Percentiles rank a stretch among this genome's conserved stretches.
These are phyloP conservation scores for Angophora floribunda DNA, from an alignment of 345 rosid species.

Conservation along the genomic window DNA sequence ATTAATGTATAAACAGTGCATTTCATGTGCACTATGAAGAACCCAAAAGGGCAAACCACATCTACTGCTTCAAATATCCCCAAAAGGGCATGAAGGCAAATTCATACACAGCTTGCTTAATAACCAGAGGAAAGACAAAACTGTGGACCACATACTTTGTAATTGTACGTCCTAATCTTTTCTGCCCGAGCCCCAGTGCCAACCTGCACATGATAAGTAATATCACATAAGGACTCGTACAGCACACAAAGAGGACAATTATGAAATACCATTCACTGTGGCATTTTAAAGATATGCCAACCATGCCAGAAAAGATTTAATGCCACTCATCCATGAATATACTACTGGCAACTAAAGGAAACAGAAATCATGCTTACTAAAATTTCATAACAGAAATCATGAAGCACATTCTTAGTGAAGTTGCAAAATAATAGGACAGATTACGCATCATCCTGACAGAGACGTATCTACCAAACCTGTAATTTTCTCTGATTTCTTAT, in stretches of 20 bases:
- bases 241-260: not conserved
- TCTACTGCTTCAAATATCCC: not conserved
- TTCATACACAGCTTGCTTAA: not conserved
- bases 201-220: slow-evolving; percentile 31
- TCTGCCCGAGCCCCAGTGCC: slow-evolving; percentile 96
- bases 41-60: not conserved
- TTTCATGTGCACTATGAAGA: not conserved
- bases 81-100: not conserved
- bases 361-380: not conserved
- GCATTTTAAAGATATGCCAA: not conserved
- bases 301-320: not conserved
- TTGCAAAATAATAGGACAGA: not conserved
- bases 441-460: not conserved
- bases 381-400: not conserved
- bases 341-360: not conserved
- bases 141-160: slow-evolving; percentile 40
- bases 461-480: slow-evolving; percentile 35
- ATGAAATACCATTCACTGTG: not conserved
- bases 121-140: not conserved
- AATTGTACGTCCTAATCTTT: slow-evolving; percentile 91
- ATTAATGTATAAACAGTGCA: not conserved
- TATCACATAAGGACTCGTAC: not conserved
- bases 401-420: not conserved
- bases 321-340: not conserved
- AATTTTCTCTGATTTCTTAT: slow-evolving; percentile 60